A percentile compares a stretch with the other conserved stretches of the same genome.
phyloP scores from a whole-genome alignment of 371 early-diverging fungal species.

The Zancudomyces culisetae region DNA sequence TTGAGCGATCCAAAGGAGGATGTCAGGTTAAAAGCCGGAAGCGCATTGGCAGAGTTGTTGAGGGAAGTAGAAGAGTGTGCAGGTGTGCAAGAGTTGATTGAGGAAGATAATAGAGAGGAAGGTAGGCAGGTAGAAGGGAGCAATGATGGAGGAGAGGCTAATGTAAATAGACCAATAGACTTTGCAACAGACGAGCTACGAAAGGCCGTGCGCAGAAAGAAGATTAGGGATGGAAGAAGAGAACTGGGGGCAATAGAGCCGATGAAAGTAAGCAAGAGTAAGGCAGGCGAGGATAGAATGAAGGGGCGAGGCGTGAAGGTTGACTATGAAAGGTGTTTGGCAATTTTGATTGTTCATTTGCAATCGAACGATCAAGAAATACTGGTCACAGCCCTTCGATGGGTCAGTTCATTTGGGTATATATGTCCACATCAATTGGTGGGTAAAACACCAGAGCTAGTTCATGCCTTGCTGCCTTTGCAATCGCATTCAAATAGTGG shows the following conservation, averaged over 20 bases:
- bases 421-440: constrained; percentile 59
- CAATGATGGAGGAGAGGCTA: constrained; percentile 7
- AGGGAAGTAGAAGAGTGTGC: constrained; percentile 61
- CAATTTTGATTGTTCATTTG: constrained; percentile 62
- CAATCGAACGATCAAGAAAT: constrained; percentile 65
- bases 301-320: constrained; percentile 35
- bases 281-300: not conserved
- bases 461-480: constrained; percentile 57
- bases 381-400: constrained; percentile 62
- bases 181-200: constrained; percentile 12
- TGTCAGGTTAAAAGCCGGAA: constrained; percentile 39
- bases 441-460: constrained; percentile 47
- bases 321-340: constrained; percentile 57
- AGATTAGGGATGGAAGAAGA: constrained; percentile 11
- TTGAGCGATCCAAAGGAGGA: constrained; percentile 70
- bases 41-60: constrained; percentile 23
- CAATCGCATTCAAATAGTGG: constrained; percentile 41
- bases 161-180: constrained; percentile 3
- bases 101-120: constrained; percentile 1
- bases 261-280: not conserved
- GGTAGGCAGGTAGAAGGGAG: not conserved
- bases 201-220: constrained; percentile 20
- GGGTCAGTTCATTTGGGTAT: constrained; percentile 69
- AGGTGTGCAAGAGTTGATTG: constrained; percentile 30
- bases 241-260: not conserved